Base-by-base conservation (phyloP, 1,139 yeast species). In the Candida pseudoviswanathii region DNA sequence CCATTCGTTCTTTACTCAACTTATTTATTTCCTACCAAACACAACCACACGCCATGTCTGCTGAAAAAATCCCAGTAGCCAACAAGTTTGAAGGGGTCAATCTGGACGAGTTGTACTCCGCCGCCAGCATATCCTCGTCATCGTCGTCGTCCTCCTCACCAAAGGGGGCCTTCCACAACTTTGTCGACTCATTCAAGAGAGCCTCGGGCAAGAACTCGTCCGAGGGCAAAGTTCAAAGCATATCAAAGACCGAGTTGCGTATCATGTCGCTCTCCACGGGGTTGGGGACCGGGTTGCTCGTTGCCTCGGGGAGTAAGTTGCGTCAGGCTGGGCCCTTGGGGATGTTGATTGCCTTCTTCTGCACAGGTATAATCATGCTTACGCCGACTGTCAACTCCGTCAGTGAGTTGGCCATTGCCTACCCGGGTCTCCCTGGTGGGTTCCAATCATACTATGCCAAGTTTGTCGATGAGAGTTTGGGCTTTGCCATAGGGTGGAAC, bases 241-340 rank as follows among this genome's bases (percentile, higher is more conserved):
- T 57, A 34, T 44, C 58, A 38, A 55, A 54, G 42, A 68, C 75
- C 60, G 77, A 73, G 53, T 63, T 73, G 51, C 71, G 71, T 51
- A 68, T 74, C 67, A 74, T 73, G 58, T 73, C 77, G 25, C 61
- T 74, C 46, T 71, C 77, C 39, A 75, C 77, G 27, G 71, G 75
- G 44, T 71, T 75, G 44, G 80, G 80, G 43, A 68, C 76, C 33
- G 78, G 79, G 46, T 61, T 74, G 37, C 71, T 71, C 48, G 72
- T 74, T 44, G 75, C 76, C 32, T 60, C 68, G 22, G 75, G 75
- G 10, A 51, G 59, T 43, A 66, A 68, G 32, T 63, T 71, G 48
- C 59, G 62, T 24, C 52, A 63, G 22, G 75, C 75, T 40, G 77
- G 76, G 26, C 75, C 75, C 5, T 65, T 70, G 37, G 73, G 74